A percentile compares a stretch with the other conserved stretches of the same genome.
These are phyloP conservation scores for Galerina sulciceps DNA, from an alignment of 768 basidiomycete genomes.

Conservation along the genomic window DNA sequence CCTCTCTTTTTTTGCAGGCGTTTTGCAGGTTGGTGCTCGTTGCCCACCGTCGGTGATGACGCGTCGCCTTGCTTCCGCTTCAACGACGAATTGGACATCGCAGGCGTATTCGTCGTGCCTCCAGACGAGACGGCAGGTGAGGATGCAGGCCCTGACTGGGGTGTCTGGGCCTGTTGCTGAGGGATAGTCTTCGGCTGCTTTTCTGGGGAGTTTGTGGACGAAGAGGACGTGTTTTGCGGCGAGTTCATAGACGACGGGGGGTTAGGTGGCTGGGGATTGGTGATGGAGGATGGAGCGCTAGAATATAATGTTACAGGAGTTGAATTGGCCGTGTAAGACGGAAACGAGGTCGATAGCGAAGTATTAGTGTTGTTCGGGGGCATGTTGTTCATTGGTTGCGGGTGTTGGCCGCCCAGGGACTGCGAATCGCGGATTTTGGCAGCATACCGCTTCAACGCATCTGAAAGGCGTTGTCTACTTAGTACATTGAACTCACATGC, in stretches of 20 bases:
- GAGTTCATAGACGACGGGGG: constrained; percentile 39
- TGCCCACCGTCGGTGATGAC: constrained; percentile 55
- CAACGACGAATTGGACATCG: constrained; percentile 50
- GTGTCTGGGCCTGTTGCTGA: constrained; percentile 19
- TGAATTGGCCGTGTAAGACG: constrained; percentile 15
- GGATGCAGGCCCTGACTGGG: constrained; percentile 32
- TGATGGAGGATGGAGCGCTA: constrained; percentile 48
- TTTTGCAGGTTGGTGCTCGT: constrained; percentile 51
- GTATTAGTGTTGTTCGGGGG: constrained; percentile 12
- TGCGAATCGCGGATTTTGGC: constrained; percentile 39
- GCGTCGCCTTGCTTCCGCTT: constrained; percentile 58
- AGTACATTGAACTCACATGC: constrained; percentile 12
- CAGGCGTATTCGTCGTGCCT: constrained; percentile 53
- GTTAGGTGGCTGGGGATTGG: constrained; percentile 40
- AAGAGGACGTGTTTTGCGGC: constrained; percentile 54
- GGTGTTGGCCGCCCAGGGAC: constrained; percentile 8
- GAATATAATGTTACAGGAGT: constrained; percentile 57
- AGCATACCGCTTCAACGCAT: constrained; percentile 45
- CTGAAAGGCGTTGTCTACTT: constrained; percentile 28
- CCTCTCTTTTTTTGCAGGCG: constrained; percentile 37
- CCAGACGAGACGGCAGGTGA: constrained; percentile 36
- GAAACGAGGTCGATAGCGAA: constrained; percentile 23
- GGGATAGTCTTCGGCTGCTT: constrained; percentile 69
- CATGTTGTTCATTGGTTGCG: constrained; percentile 22
- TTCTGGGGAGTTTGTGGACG: constrained; percentile 55